Evolutionary conservation across 441 rosid species (phyloP).

Genomic region (Eutrema salsugineum): DNA sequence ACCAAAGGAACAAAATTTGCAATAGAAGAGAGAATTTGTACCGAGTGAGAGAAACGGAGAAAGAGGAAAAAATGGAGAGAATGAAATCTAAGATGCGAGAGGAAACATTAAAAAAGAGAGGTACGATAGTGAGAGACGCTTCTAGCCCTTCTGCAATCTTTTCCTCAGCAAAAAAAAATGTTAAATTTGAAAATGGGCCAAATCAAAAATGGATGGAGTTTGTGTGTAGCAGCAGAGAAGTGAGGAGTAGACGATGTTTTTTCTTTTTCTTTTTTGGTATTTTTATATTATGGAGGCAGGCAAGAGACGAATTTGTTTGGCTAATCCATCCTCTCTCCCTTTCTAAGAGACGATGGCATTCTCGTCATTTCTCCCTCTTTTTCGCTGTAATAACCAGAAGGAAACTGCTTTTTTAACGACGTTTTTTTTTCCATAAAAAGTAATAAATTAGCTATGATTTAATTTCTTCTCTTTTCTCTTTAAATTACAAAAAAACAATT

Average conservation of each 20-base stretch:
- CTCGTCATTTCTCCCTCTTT: neutral
- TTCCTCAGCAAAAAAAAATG: neutral
- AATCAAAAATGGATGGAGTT: neutral
- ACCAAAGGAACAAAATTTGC: neutral
- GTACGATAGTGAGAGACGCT: neutral
- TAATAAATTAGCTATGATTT: neutral
- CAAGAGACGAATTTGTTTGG: neutral
- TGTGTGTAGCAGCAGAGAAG: neutral
- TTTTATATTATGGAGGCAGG: too few relatives aligned
- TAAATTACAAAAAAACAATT: too few relatives aligned
- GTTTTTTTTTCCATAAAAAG: neutral
- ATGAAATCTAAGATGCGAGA: neutral
- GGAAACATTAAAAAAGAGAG: neutral
- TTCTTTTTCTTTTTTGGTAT: neutral
- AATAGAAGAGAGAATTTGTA: neutral
- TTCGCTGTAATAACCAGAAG: neutral
- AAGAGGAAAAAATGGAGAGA: neutral
- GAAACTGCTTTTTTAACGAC: neutral
- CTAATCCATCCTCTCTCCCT: neutral
- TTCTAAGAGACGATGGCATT: neutral
- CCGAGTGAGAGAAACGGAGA: neutral
- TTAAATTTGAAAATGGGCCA: neutral
- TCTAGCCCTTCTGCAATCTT: neutral
- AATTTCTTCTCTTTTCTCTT: too few relatives aligned
- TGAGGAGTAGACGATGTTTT: neutral